Conservation (phyloP, 805 yeast genomes). For the Starmera dryadoides region DNA sequence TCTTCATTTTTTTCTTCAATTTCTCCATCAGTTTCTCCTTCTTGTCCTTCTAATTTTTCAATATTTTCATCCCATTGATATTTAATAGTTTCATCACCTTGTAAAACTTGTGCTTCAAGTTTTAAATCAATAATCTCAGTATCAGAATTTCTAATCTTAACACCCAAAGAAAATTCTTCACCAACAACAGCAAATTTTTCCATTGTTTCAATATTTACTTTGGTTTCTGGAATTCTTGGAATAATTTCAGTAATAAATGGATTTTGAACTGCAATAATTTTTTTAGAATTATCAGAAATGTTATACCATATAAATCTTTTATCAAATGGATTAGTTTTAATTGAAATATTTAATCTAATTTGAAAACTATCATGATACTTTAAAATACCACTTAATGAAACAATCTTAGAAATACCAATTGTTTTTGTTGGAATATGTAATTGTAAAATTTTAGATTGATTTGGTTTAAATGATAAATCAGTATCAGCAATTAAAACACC, state of each 20-base stretch:
- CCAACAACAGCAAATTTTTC: slow-evolving; percentile 23
- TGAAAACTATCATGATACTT: slow-evolving; percentile 9
- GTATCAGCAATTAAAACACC: slow-evolving; percentile 3
- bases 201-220: slow-evolving; percentile 16
- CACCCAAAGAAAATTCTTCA: slow-evolving; percentile 18
- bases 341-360: slow-evolving; percentile 14
- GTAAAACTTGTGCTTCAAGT: neutral
- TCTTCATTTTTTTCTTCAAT: neutral
- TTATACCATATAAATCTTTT: slow-evolving; percentile 11
- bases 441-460: slow-evolving; percentile 10
- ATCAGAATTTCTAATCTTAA: slow-evolving; percentile 25
- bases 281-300: slow-evolving; percentile 1
- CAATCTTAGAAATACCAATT: slow-evolving; percentile 10
- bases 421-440: slow-evolving; percentile 10
- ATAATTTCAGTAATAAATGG: slow-evolving; percentile 22
- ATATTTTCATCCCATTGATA: neutral
- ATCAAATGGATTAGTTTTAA: slow-evolving; percentile 6
- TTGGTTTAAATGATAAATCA: slow-evolving; percentile 11
- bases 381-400: slow-evolving; percentile 9
- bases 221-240: slow-evolving; percentile 32
- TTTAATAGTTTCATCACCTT: neutral
- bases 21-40: neutral
- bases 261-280: slow-evolving; percentile 9
- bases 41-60: neutral
- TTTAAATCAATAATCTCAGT: slow-evolving; percentile 20